Evolutionary conservation across 2,329 filamentous ascomycete genomes (phyloP), one percentile per base, ranked within the genome.

Genomic region (Aaosphaeria pasadenensis): DNA sequence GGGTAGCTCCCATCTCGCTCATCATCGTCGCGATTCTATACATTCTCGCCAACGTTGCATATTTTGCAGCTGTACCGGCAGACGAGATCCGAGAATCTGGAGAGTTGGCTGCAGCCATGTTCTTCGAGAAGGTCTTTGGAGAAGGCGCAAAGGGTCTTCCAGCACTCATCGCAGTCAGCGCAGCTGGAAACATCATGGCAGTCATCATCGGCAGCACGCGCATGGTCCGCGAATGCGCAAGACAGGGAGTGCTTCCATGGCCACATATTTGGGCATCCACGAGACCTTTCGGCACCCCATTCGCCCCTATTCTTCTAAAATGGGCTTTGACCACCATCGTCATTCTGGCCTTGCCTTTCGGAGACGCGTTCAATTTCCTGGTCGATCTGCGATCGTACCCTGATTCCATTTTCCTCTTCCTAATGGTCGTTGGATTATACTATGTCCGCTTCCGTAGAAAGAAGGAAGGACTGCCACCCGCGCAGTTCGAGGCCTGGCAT

Each of bases 301-400:
- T 84, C 0, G 82, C 81, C 0, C 82, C 83, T 0, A 84, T 84
- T 50, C 45, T 76, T 2, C 48, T 64, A 1, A 66, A 63, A 44
- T 65, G 62, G 63, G 43, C 44, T 1, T 44, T 65, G 42, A 66
- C 62, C 1, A 43, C 40, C 39, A 62, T 64, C 30, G 53, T 64
- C n/a, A 67, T 66, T 9, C 49, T 65, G 3, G 62, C 62, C 0
- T 77, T 81, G 0, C 82, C 83, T 0, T 80, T 81, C 1, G 83
- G 84, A 1, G 83, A 86, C 58, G 84, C 83, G 0, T 87, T 86
- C 62, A 78, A 80, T 49, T 86, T 85, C 55, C 71, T 87, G 9
- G 78, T 84, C 17, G 59, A 62, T 44, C 43, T 64, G 4, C 44
- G 58, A 5, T 59, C 56, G 6, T 66, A 66, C 28, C 63, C 63